phyloP scores from a whole-genome alignment of 768 basidiomycete genomes.

The Hortiboletus campestris region DNA sequence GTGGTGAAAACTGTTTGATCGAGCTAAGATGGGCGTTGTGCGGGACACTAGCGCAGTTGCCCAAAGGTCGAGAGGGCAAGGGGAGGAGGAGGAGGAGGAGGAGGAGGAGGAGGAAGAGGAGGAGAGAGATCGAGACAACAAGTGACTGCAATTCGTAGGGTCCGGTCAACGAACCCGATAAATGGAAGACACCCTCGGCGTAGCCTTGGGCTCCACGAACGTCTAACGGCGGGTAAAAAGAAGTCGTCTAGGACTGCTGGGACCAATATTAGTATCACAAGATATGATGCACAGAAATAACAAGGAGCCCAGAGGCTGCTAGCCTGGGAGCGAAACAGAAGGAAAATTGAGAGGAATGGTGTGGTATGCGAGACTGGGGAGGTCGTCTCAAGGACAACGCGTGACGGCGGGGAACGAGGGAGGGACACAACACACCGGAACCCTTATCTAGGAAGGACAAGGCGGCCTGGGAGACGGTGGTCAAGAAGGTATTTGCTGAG shows the following conservation, averaged over 20 bases:
- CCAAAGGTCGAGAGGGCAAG: background rate
- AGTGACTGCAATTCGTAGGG: constrained; percentile 4
- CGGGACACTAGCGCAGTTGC: background rate
- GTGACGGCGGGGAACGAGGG: background rate
- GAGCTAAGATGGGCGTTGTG: background rate
- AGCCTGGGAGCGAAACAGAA: background rate
- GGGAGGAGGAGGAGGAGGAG: background rate
- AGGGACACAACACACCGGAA: constrained; percentile 1
- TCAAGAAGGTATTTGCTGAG: background rate
- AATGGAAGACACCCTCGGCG: constrained; percentile 17
- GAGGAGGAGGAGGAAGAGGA: background rate
- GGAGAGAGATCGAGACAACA: background rate
- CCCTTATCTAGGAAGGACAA: constrained; percentile 10
- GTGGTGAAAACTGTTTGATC: background rate
- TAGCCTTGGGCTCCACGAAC: constrained; percentile 16
- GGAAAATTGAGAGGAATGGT: background rate
- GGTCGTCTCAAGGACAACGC: background rate
- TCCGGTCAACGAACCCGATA: constrained; percentile 24
- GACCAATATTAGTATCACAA: constrained; percentile 9
- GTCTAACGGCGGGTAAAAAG: background rate
- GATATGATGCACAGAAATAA: constrained; percentile 8
- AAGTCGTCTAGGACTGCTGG: constrained; percentile 8
- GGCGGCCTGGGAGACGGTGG: background rate
- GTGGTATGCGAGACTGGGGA: background rate
- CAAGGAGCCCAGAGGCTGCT: background rate